Conservation (phyloP, 495 filamentous ascomycete genomes). For the Poronia punctata region DNA sequence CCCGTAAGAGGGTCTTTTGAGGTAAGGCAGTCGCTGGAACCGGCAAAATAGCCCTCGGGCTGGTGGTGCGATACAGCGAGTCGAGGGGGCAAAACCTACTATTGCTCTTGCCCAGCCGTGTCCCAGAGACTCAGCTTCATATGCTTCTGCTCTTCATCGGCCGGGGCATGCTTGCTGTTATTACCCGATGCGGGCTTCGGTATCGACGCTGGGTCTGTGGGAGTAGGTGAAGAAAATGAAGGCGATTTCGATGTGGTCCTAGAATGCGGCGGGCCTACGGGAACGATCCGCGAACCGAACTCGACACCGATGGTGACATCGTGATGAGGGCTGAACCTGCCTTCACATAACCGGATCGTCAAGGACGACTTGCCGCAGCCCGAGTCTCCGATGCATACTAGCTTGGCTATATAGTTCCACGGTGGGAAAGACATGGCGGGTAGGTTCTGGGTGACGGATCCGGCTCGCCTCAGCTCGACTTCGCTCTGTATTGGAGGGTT, state of each 20-base stretch:
- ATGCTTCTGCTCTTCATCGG: conserved; percentile 51
- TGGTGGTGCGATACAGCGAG: too few relatives aligned
- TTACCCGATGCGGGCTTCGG: conserved; percentile 15
- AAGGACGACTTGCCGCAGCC: conserved; percentile 86
- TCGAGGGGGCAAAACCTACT: too few relatives aligned
- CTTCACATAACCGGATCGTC: conserved; percentile 94
- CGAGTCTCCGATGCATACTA: conserved; percentile 93
- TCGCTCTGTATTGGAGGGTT: not conserved
- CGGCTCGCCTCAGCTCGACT: too few relatives aligned
- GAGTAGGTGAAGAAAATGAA: conserved; percentile 22
- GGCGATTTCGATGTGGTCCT: conserved; percentile 7
- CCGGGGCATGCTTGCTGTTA: conserved; percentile 1
- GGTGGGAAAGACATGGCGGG: conserved; percentile 48
- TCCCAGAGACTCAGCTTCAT: conserved; percentile 83
- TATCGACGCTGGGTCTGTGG: conserved; percentile 30
- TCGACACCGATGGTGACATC: conserved; percentile 98
- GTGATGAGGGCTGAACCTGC: conserved; percentile 85
- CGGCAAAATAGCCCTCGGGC: not conserved
- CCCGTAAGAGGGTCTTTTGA: too few relatives aligned
- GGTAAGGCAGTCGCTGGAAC: too few relatives aligned
- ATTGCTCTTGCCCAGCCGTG: conserved; percentile 90
- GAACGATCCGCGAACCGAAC: conserved; percentile 89
- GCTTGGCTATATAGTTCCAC: conserved; percentile 98
- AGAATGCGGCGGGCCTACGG: conserved; percentile 72
- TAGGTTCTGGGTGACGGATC: not conserved